phyloP scores from a whole-genome alignment of 768 basidiomycete species.

The Amanita molliuscula region DNA sequence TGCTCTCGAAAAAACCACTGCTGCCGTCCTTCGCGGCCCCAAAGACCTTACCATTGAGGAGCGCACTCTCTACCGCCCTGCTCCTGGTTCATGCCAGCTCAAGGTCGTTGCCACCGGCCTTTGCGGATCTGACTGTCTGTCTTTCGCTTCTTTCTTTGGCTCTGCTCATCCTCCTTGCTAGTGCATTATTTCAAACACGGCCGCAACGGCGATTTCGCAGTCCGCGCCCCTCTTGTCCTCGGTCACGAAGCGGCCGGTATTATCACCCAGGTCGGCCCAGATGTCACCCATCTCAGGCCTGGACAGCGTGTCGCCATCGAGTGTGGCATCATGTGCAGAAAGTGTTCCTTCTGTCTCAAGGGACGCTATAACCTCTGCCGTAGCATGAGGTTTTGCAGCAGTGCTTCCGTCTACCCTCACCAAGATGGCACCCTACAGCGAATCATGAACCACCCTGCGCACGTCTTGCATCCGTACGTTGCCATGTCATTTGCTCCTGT shows the following conservation, averaged over 20 bases:
- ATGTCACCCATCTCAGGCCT: slow-evolving; percentile 48
- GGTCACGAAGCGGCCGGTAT: slow-evolving; percentile 92
- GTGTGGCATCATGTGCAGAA: slow-evolving; percentile 81
- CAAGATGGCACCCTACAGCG: slow-evolving; percentile 86
- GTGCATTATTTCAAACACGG: slow-evolving; percentile 90
- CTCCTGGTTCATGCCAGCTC: slow-evolving; percentile 68
- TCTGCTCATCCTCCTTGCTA: slow-evolving; percentile 18
- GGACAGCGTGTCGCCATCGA: slow-evolving; percentile 93
- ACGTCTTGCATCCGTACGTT: slow-evolving; percentile 80
- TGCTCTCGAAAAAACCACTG: slow-evolving; percentile 46
- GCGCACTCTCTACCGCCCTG: slow-evolving; percentile 64
- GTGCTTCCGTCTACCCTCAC: slow-evolving; percentile 88
- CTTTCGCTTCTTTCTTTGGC: background rate
- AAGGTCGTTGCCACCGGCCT: slow-evolving; percentile 77
- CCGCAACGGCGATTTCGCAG: slow-evolving; percentile 85
- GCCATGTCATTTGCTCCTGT: slow-evolving; percentile 6
- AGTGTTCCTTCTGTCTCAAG: slow-evolving; percentile 56
- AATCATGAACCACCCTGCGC: slow-evolving; percentile 81
- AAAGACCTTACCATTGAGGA: slow-evolving; percentile 76
- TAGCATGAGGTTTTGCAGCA: slow-evolving; percentile 79
- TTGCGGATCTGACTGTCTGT: slow-evolving; percentile 77
- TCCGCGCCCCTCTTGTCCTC: slow-evolving; percentile 79
- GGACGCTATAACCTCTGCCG: slow-evolving; percentile 93
- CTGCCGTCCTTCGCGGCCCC: slow-evolving; percentile 77
- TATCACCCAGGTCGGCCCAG: slow-evolving; percentile 73